Evolutionary conservation across 179 eudicot species (phyloP).

Genomic region (Silene vulgaris): DNA sequence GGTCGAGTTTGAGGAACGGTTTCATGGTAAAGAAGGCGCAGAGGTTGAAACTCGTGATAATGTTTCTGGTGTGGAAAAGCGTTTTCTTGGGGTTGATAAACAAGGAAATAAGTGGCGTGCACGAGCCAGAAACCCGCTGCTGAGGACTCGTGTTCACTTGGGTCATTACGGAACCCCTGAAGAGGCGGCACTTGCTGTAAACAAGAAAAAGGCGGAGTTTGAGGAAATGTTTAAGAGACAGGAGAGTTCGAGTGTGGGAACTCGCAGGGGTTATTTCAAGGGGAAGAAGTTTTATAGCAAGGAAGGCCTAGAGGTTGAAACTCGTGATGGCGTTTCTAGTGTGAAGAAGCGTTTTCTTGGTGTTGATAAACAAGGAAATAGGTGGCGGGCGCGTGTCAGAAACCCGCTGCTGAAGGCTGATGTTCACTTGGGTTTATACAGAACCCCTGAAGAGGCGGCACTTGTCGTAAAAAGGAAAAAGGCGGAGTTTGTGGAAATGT

Average conservation of each 20-base stretch:
- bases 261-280: not conserved
- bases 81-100: not conserved
- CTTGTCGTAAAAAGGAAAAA: conserved; percentile 14
- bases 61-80: not conserved
- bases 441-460: conserved; percentile 17
- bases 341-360: not conserved
- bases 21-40: not conserved
- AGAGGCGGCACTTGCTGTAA: conserved; percentile 15
- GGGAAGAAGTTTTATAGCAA: not conserved
- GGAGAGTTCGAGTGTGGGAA: not conserved
- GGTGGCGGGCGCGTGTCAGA: conserved; percentile 16
- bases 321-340: not conserved
- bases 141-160: conserved; percentile 1
- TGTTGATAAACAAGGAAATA: not conserved
- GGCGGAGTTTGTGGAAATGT: not conserved
- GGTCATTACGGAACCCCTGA: conserved; percentile 4
- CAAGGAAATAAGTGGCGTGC: conserved; percentile 1
- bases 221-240: conserved; percentile 4
- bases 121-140: conserved; percentile 4
- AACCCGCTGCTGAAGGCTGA: conserved; percentile 8
- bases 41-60: not conserved
- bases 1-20: conserved; percentile 2
- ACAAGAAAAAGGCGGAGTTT: conserved; percentile 15
- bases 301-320: not conserved
- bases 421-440: conserved; percentile 3